Evolutionary conservation across 768 basidiomycete genomes (phyloP).

Genomic region (Naganishia vaughanmartiniae): DNA sequence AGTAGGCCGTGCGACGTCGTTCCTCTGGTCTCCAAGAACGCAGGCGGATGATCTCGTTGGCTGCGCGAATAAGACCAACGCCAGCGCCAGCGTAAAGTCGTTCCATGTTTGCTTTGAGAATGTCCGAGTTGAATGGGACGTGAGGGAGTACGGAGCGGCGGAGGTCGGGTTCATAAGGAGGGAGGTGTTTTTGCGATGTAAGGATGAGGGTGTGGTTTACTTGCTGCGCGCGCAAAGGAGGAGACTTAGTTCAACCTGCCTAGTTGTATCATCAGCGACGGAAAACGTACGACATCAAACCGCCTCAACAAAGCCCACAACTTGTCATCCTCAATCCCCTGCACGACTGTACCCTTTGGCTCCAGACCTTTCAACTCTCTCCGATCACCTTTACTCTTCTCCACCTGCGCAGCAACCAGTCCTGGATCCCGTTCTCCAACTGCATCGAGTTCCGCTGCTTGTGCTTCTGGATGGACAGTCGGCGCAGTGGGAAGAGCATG

Average conservation of each 20-base stretch:
- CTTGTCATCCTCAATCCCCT: slow-evolving; percentile 53
- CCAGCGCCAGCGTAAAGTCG: slow-evolving; percentile 52
- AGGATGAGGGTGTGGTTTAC: slow-evolving; percentile 51
- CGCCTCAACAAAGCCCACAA: slow-evolving; percentile 51
- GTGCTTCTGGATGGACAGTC: slow-evolving; percentile 45
- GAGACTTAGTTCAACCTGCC: not conserved
- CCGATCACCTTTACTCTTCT: slow-evolving; percentile 53
- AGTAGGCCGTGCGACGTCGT: slow-evolving; percentile 44
- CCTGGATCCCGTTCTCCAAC: slow-evolving; percentile 41
- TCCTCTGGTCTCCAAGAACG: slow-evolving; percentile 52
- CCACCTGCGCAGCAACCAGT: slow-evolving; percentile 48
- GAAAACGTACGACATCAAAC: slow-evolving; percentile 36
- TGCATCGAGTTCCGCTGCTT: slow-evolving; percentile 42
- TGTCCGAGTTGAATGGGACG: slow-evolving; percentile 52
- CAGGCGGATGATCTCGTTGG: slow-evolving; percentile 49
- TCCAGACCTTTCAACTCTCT: slow-evolving; percentile 47
- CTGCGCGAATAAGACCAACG: slow-evolving; percentile 45
- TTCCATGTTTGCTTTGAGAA: slow-evolving; percentile 53
- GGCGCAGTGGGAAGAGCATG: slow-evolving; percentile 50
- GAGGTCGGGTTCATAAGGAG: slow-evolving; percentile 53
- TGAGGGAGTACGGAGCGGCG: slow-evolving; percentile 52
- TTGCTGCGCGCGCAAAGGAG: slow-evolving; percentile 41
- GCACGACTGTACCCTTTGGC: slow-evolving; percentile 49
- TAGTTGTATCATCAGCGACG: too few species aligned
- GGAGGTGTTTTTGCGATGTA: slow-evolving; percentile 47